phyloP scores from a whole-genome alignment of 192 early-diverging fungal species.

The Chytriomyces sp. region DNA sequence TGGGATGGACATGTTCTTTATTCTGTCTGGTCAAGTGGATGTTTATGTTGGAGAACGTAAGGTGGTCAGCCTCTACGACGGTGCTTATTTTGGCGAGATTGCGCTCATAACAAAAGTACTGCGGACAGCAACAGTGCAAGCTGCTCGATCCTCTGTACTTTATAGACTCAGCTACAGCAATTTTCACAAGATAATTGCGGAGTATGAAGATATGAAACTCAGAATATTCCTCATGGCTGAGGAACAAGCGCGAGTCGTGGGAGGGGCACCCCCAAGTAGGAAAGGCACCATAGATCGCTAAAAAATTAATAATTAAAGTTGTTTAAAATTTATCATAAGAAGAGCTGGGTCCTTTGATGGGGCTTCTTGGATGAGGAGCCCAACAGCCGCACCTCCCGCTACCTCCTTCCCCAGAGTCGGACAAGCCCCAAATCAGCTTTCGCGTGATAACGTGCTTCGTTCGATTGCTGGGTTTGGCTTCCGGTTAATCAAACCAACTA shows the following conservation, averaged over 20 bases:
- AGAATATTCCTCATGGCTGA: not conserved
- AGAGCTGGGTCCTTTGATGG: too few species aligned
- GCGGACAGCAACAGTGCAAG: not conserved
- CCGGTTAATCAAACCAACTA: too few species aligned
- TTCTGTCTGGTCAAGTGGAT: slow-evolving; percentile 27
- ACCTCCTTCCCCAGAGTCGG: too few species aligned
- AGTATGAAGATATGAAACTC: slow-evolving; percentile 1
- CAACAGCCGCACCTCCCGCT: too few species aligned
- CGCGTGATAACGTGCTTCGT: too few species aligned
- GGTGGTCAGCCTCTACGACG: slow-evolving; percentile 25
- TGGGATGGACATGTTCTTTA: slow-evolving; percentile 39
- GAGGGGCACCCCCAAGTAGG: too few species aligned
- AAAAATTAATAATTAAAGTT: too few species aligned
- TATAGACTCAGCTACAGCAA: not conserved
- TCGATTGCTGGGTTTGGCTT: too few species aligned
- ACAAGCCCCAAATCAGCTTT: too few species aligned
- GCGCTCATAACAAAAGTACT: not conserved
- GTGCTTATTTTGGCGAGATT: slow-evolving; percentile 36
- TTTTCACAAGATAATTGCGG: not conserved
- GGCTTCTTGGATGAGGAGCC: too few species aligned
- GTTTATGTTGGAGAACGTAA: slow-evolving; percentile 23
- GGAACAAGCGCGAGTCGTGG: not conserved
- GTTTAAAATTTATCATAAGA: too few species aligned
- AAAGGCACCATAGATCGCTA: too few species aligned
- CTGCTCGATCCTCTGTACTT: not conserved